A percentile compares a stretch with the other conserved stretches of the same genome.
These are phyloP conservation scores for Vanrija humicola DNA, from an alignment of 1,284 basidiomycete species.

Conservation along the genomic window DNA sequence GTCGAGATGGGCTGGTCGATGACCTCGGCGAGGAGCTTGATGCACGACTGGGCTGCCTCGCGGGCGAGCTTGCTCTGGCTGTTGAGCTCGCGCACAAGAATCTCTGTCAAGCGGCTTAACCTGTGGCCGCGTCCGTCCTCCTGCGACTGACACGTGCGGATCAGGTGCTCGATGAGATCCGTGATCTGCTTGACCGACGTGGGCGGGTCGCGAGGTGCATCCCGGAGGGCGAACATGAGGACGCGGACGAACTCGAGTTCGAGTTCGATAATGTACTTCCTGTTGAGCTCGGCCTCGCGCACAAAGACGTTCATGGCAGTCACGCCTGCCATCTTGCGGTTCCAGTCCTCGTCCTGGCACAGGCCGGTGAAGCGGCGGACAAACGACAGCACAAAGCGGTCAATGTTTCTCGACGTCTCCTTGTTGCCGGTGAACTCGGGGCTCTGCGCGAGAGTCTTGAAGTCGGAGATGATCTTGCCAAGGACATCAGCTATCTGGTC, in stretches of 20 bases:
- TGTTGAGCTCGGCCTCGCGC: slow-evolving; percentile 64
- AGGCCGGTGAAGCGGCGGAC: slow-evolving; percentile 73
- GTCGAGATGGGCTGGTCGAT: slow-evolving; percentile 71
- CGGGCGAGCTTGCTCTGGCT: slow-evolving; percentile 84
- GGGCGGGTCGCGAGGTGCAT: slow-evolving; percentile 87
- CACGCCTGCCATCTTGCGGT: slow-evolving; percentile 80
- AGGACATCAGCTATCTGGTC: slow-evolving; percentile 61
- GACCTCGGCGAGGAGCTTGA: slow-evolving; percentile 73
- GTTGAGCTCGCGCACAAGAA: slow-evolving; percentile 86
- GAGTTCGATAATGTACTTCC: slow-evolving; percentile 80
- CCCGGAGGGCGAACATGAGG: slow-evolving; percentile 89
- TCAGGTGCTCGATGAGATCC: slow-evolving; percentile 71
- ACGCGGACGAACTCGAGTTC: slow-evolving; percentile 89
- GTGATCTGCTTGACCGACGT: slow-evolving; percentile 75
- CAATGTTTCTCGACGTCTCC: slow-evolving; percentile 55
- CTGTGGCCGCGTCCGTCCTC: slow-evolving; percentile 43
- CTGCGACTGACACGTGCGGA: slow-evolving; percentile 63
- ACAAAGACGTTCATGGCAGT: slow-evolving; percentile 76
- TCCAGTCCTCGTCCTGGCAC: slow-evolving; percentile 86
- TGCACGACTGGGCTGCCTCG: slow-evolving; percentile 75
- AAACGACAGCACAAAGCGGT: slow-evolving; percentile 66
- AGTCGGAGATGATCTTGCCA: slow-evolving; percentile 61
- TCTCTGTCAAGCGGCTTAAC: slow-evolving; percentile 62
- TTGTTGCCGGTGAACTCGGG: slow-evolving; percentile 45
- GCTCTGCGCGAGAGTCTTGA: slow-evolving; percentile 57